Evolutionary conservation across 202 grass and related monocot species (phyloP).

Genomic region (Musa balbisiana): DNA sequence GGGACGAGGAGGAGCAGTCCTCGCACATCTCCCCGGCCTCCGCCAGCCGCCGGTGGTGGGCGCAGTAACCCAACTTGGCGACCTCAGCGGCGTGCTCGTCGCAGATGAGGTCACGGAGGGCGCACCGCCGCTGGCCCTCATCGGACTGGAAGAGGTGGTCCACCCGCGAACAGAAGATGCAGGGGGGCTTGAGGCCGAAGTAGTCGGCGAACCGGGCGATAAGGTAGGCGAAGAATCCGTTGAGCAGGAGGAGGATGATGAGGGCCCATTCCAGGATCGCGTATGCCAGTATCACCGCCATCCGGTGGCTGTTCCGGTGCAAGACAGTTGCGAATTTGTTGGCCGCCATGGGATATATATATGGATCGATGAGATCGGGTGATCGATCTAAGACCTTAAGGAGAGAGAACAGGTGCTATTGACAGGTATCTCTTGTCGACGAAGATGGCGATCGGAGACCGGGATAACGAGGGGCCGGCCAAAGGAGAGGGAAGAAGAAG

Average conservation of each 20-base stretch:
- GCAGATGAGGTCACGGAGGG: slow-evolving; percentile 47
- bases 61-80: slow-evolving; percentile 64
- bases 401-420: too few relatives aligned
- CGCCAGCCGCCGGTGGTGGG: slow-evolving; percentile 48
- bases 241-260: slow-evolving; percentile 76
- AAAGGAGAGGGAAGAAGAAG: too few relatives aligned
- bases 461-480: neutral
- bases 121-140: neutral
- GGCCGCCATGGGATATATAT: slow-evolving; percentile 30
- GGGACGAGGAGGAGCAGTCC: slow-evolving; percentile 48
- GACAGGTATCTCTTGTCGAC: too few relatives aligned
- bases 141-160: slow-evolving; percentile 62
- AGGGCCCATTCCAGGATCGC: slow-evolving; percentile 87
- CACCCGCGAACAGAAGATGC: slow-evolving; percentile 66
- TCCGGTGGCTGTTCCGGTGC: slow-evolving; percentile 44
- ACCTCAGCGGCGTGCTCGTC: slow-evolving; percentile 62
- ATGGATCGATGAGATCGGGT: too few relatives aligned
- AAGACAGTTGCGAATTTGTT: slow-evolving; percentile 31
- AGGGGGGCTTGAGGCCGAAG: slow-evolving; percentile 72
- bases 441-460: neutral
- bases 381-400: too few relatives aligned
- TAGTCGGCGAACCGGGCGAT: slow-evolving; percentile 66
- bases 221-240: slow-evolving; percentile 79
- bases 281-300: slow-evolving; percentile 49
- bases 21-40: slow-evolving; percentile 78